phyloP scores from a whole-genome alignment of 306 rosid species.

The Begonia fuchsioides region DNA sequence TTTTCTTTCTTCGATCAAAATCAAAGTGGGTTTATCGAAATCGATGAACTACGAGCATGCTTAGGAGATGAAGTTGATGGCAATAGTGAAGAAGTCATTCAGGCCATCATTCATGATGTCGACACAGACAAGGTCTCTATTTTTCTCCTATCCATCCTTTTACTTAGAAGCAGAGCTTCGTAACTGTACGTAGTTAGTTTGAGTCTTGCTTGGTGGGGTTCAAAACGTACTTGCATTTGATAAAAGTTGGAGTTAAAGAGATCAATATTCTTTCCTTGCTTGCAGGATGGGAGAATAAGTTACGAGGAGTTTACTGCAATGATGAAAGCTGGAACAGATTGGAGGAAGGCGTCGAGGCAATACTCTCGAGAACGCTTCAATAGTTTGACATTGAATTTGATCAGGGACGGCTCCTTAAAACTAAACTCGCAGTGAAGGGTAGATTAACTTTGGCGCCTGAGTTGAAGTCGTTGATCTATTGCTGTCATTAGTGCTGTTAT shows the following conservation, averaged over 20 bases:
- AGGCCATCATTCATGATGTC: constrained; percentile 76
- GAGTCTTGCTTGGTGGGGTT: too few relatives aligned
- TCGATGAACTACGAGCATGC: constrained; percentile 58
- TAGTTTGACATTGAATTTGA: background rate
- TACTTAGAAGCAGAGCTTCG: too few relatives aligned
- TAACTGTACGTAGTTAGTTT: too few relatives aligned
- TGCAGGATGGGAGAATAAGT: constrained; percentile 1
- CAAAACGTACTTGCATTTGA: too few relatives aligned
- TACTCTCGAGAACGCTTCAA: background rate
- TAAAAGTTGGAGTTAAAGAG: too few relatives aligned
- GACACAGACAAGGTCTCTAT: constrained; percentile 67
- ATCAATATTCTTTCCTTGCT: background rate
- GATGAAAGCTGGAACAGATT: background rate
- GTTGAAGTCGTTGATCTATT: too few relatives aligned
- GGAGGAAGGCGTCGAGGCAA: background rate
- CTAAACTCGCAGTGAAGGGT: background rate
- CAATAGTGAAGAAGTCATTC: constrained; percentile 55
- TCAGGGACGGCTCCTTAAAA: background rate
- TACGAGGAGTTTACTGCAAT: background rate
- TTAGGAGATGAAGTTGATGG: constrained; percentile 50
- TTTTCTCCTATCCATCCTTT: background rate
- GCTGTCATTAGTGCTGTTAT: too few relatives aligned
- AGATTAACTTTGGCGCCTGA: background rate
- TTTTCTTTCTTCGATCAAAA: constrained; percentile 62
- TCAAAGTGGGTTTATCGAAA: constrained; percentile 54